These are phyloP conservation scores for Populus trichocarpa DNA, from an alignment of 441 rosid genomes.

Conservation along the genomic window DNA sequence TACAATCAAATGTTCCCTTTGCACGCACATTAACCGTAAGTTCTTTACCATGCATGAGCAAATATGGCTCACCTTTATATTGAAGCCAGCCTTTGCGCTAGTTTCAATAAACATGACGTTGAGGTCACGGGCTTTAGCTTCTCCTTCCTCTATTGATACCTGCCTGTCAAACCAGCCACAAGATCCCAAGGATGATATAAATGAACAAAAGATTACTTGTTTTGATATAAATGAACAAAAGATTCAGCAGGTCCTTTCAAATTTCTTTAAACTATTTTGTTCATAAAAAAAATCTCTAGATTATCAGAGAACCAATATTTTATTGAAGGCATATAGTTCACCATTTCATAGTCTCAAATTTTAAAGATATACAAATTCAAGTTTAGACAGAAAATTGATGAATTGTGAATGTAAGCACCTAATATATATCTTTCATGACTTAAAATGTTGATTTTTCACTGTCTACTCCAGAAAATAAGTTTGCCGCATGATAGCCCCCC, in stretches of 20 bases:
- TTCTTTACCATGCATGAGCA: background rate
- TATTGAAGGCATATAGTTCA: background rate
- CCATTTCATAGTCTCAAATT: background rate
- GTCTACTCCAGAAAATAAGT: background rate
- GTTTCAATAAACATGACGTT: slow-evolving; percentile 93
- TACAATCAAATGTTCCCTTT: background rate
- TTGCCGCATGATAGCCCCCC: background rate
- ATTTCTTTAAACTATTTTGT: no score
- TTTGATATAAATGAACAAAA: background rate
- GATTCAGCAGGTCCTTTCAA: background rate
- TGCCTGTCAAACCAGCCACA: slow-evolving; percentile 52
- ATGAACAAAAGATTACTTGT: background rate
- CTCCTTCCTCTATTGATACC: slow-evolving; percentile 95
- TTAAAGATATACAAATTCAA: background rate
- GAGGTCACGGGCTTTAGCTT: slow-evolving; percentile 80
- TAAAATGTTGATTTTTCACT: background rate
- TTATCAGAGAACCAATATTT: background rate
- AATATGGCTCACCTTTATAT: slow-evolving; percentile 57
- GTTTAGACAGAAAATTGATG: background rate
- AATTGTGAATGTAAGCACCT: background rate
- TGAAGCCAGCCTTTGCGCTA: slow-evolving; percentile 96
- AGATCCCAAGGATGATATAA: slow-evolving; percentile 1
- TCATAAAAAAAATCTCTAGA: background rate
- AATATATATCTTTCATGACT: background rate
- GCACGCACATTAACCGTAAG: background rate